Evolutionary conservation across 805 yeast species (phyloP).

Genomic region (Torulaspora delbrueckii): DNA sequence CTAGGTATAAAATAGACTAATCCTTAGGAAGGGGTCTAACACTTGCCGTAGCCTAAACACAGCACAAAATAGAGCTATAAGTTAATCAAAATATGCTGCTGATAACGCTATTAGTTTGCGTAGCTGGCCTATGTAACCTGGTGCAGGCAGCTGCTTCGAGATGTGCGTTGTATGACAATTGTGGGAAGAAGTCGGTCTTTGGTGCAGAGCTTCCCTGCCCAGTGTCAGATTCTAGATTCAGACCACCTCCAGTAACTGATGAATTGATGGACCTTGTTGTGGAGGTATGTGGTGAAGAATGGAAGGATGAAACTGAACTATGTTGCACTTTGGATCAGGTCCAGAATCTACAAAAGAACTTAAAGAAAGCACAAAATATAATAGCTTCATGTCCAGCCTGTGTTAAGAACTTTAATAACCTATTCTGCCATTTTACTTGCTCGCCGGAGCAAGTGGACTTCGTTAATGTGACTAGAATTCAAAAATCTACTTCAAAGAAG

Average conservation of each 20-base stretch:
- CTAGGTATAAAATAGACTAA: neutral
- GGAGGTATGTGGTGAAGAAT: constrained; percentile 69
- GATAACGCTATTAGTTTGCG: constrained; percentile 2
- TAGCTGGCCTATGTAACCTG: constrained; percentile 10
- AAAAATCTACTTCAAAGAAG: constrained; percentile 37
- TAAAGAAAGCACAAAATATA: constrained; percentile 71
- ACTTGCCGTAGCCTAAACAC: neutral
- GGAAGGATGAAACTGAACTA: constrained; percentile 44
- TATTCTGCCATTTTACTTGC: constrained; percentile 87
- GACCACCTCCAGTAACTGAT: constrained; percentile 37
- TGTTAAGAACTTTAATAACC: constrained; percentile 70
- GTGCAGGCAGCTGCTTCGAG: constrained; percentile 11
- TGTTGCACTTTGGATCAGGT: constrained; percentile 75
- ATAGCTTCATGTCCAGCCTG: constrained; percentile 95
- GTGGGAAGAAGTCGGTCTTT: constrained; percentile 78
- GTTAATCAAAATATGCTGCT: neutral
- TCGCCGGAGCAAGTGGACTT: constrained; percentile 77
- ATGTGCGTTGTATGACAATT: constrained; percentile 41
- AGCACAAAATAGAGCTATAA: neutral
- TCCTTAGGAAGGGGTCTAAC: neutral
- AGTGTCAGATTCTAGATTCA: constrained; percentile 44
- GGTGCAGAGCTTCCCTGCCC: constrained; percentile 82
- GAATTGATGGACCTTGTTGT: constrained; percentile 45
- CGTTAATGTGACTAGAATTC: constrained; percentile 56
- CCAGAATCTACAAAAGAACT: constrained; percentile 47